These are phyloP conservation scores for Nigrospora sphaerica DNA, from an alignment of 2,329 filamentous ascomycete species.

Conservation along the genomic window DNA sequence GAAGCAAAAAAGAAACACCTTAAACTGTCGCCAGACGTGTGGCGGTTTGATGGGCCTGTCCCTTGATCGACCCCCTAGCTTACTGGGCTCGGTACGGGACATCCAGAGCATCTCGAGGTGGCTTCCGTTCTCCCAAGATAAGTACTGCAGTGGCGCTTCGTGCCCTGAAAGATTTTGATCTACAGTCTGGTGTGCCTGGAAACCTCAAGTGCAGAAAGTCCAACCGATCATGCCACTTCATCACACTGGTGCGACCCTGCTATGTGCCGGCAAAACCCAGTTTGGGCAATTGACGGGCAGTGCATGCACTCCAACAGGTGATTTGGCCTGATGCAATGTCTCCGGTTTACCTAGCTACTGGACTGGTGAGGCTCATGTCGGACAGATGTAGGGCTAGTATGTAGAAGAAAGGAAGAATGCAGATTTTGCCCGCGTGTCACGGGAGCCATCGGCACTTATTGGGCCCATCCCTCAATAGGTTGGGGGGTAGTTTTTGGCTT, in stretches of 20 bases:
- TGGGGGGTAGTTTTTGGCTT: background rate
- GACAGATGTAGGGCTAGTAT: slow-evolving; percentile 1
- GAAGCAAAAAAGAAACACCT: no score
- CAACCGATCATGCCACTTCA: no score
- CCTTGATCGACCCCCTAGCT: no score
- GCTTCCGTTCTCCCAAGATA: no score
- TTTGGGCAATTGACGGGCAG: slow-evolving; percentile 11
- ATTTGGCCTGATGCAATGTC: slow-evolving; percentile 6
- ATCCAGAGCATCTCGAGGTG: no score
- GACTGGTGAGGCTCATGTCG: slow-evolving; percentile 4
- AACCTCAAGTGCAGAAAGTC: no score
- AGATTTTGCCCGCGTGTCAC: background rate
- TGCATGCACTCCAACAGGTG: slow-evolving; percentile 8
- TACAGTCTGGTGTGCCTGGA: no score
- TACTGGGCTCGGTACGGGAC: no score
- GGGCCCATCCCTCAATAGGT: background rate
- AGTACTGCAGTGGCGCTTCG: no score
- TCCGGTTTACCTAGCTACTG: background rate
- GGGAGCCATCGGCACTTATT: background rate
- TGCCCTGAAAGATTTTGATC: no score
- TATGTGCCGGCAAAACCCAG: slow-evolving; percentile 12
- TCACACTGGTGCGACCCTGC: background rate
- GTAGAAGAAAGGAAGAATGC: background rate
- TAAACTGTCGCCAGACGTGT: no score
- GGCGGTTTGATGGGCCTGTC: no score